Base-by-base conservation (phyloP, 2,329 filamentous ascomycete genomes). In the Plenodomus lindquistii region DNA sequence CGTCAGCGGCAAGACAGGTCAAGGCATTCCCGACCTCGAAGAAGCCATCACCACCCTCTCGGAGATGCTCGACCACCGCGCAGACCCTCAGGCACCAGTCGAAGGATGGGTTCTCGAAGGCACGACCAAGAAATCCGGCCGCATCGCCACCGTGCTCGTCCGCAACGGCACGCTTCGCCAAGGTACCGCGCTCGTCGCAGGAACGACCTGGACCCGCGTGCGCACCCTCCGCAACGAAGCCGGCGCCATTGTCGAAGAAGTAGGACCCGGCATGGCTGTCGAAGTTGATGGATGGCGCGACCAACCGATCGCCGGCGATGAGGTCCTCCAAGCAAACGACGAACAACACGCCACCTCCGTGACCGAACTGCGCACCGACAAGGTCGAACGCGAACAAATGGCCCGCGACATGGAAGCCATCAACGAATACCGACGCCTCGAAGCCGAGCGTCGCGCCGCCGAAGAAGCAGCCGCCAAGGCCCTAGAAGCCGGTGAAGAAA, bases 51-150 rank as follows among this genome's bases (percentile, higher is more conserved):
- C 94, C 18, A 87, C 90, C 0, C 81, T 96, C 4, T 88, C 91
- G 1, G 94, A 99, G 68, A 85, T 97, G 57, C 82, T 97, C 11
- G 94, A 99, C 62, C 87, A 95, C 64, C 87, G 93, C 38, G 90
- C 93, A 21, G 89, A 96, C 60, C 72, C 72, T 0, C 82, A 88
- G 53, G 88, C 91, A 17, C 82, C 84, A 67, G 90, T 87, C 7
- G 94, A 99, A 75, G 94, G 94, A 15, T 97, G 92, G 90, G 82
- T 99, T 16, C 82, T 99, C 5, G 94, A 99, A 76, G 91, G 90
- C 35, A 90, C 89, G 45, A 88, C 95, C 15, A 97, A 96, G 75
- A 82, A 84, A 16, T 83, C 86, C 34, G 94, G 94, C 34, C 89
- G 89, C 59, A 87, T 89, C 9, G 94, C 94, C 4, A 97, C 94